Evolutionary conservation across 2,329 filamentous ascomycete species (phyloP), one percentile per base, ranked within the genome.

Genomic region (Xylaria sp.): DNA sequence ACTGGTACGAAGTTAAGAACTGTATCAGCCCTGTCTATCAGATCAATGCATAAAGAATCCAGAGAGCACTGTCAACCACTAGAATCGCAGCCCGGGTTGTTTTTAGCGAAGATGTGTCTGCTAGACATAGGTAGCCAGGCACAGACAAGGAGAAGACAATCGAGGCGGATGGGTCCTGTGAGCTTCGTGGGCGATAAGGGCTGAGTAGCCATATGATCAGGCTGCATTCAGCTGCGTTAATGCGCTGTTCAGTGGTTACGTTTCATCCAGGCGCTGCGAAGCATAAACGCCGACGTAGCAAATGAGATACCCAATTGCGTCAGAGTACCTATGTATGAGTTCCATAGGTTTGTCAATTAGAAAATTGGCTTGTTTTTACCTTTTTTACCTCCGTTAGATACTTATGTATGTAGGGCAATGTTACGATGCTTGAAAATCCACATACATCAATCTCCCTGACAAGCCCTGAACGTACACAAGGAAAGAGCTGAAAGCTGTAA

Each of bases 401-500:
- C 46, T 30, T 18, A 50, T 15, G 1, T 4, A 50, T 30, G 6
- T 3, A 3, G 7, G 6, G 13, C 7, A 50, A 50, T 8, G 25
- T 30, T 30, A 7, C 13, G 3, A 46, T 25, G 10, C 20, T 25
- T 25, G 20, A 25, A 25, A 46, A 46, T 25, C 43, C 43, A 10
- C 8, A 7, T 20, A 23, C 12, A 8, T 23, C 25, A 46, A 25
- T 46, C 43, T 46, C 20, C 43, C 46, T 50, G 2, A 32, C 23
- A n/a, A 30, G 46, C 46, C 3, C 4, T 4, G n/a, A 34, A 23
- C 23, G 30, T 2, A 13, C 28, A 32, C 25, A 9, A 45, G 25
- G 20, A 23, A 2, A 41, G 43, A 59, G 59, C 45, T 53, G 59
- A 63, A 58, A 46, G 18, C 10, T 23, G 30, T 30, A 46, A 20